These are phyloP conservation scores for Thalassiosira mediterranea DNA, from an alignment of 352 stramenopile genomes.

Conservation along the genomic window DNA sequence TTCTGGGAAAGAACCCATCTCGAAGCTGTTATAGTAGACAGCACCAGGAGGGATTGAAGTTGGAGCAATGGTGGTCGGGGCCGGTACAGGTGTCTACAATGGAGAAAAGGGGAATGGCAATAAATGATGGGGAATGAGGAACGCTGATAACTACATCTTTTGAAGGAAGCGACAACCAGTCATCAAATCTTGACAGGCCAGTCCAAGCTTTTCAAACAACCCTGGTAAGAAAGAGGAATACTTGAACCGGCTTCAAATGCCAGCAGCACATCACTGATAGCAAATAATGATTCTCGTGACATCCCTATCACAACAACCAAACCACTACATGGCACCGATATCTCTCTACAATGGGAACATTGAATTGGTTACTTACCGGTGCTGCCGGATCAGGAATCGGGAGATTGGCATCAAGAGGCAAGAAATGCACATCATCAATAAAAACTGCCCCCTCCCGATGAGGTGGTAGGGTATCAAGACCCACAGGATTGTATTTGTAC, in stretches of 20 bases:
- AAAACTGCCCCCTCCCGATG: conserved; percentile 10
- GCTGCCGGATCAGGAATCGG: background rate
- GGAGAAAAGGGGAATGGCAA: background rate
- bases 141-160: too few species aligned
- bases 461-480: conserved; percentile 7
- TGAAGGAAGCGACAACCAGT: too few species aligned
- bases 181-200: too few species aligned
- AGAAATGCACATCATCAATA: conserved; percentile 30
- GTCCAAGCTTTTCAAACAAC: too few species aligned
- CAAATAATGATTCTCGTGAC: too few species aligned
- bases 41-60: conserved; percentile 16
- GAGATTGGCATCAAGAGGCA: background rate
- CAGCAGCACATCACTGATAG: too few species aligned
- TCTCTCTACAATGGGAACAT: too few species aligned
- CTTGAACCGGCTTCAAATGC: too few species aligned
- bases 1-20: conserved; percentile 36
- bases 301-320: too few species aligned
- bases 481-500: conserved; percentile 15
- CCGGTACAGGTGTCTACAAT: background rate
- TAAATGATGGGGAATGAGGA: background rate
- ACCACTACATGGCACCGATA: too few species aligned
- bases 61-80: conserved; percentile 12
- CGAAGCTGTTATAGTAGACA: conserved; percentile 41
- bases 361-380: too few species aligned
- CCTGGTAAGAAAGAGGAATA: too few species aligned